A percentile compares a stretch with the other conserved stretches of the same genome.
These are phyloP conservation scores for Senna tora DNA, from an alignment of 306 rosid species.

Conservation along the genomic window DNA sequence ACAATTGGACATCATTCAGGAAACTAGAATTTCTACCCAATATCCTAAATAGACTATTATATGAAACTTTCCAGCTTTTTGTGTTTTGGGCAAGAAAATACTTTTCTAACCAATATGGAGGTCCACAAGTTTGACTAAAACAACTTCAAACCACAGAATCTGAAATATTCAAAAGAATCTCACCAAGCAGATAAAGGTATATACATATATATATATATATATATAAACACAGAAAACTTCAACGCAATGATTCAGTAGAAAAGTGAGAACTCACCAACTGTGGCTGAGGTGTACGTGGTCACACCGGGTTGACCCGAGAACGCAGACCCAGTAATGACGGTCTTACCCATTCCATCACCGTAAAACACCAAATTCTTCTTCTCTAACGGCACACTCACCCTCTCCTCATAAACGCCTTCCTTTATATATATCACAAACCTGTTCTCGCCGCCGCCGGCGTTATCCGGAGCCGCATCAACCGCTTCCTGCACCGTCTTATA, in stretches of 20 bases:
- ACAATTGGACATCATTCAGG: too few species aligned
- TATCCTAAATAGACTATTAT: too few species aligned
- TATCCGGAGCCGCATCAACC: slow-evolving; percentile 61
- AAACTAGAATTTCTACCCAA: too few species aligned
- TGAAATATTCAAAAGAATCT: neutral
- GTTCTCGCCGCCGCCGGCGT: slow-evolving; percentile 28
- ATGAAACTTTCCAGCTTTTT: too few species aligned
- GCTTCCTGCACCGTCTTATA: slow-evolving; percentile 78
- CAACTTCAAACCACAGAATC: neutral
- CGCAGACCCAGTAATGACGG: slow-evolving; percentile 74
- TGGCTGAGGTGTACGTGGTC: slow-evolving; percentile 69
- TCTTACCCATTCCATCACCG: slow-evolving; percentile 86
- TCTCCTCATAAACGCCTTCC: slow-evolving; percentile 83
- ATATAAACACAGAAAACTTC: too few species aligned
- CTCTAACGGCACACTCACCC: slow-evolving; percentile 68
- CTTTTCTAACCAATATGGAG: too few species aligned
- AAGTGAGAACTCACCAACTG: slow-evolving; percentile 61
- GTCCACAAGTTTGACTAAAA: too few species aligned
- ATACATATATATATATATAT: too few species aligned
- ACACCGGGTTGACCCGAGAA: slow-evolving; percentile 58
- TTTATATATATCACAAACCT: slow-evolving; percentile 71
- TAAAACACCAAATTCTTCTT: slow-evolving; percentile 76
- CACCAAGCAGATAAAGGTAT: too few species aligned
- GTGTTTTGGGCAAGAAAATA: too few species aligned
- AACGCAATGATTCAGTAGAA: neutral